A percentile compares a stretch with the other conserved stretches of the same genome.
These are phyloP conservation scores for Pontederia paniculata DNA, from an alignment of 176 grass and related monocot species.

Conservation along the genomic window DNA sequence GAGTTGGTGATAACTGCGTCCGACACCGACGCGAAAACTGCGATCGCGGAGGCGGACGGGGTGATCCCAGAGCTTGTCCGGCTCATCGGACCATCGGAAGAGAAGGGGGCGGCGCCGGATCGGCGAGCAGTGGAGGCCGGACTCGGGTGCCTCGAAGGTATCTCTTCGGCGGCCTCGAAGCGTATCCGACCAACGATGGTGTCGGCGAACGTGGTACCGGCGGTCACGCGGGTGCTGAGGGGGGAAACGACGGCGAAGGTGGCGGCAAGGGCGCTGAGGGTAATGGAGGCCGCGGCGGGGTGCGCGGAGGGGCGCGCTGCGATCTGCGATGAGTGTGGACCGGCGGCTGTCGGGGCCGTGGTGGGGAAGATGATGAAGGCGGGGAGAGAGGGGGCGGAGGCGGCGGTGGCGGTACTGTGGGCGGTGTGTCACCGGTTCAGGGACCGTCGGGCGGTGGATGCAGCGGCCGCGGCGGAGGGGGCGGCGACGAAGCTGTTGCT, in stretches of 20 bases:
- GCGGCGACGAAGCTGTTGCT: constrained; percentile 9
- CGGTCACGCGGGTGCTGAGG: constrained; percentile 30
- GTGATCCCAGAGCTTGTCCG: constrained; percentile 27
- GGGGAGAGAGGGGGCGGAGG: constrained; percentile 53
- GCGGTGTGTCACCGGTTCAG: constrained; percentile 57
- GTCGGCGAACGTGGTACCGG: constrained; percentile 38
- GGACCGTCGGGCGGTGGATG: constrained; percentile 59
- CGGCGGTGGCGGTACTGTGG: constrained; percentile 74
- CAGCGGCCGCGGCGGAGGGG: constrained; percentile 30
- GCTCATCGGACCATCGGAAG: constrained; percentile 50
- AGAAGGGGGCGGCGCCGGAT: constrained; percentile 35
- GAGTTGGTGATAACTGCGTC: constrained; percentile 34
- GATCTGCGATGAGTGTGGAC: constrained; percentile 45
- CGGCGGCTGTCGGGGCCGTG: constrained; percentile 27
- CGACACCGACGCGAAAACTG: constrained; percentile 8
- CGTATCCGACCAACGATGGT: constrained; percentile 44
- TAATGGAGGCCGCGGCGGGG: constrained; percentile 54
- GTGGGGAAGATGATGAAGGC: constrained; percentile 72
- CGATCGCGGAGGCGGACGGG: constrained; percentile 21
- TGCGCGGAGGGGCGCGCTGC: constrained; percentile 77
- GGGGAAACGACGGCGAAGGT: not conserved
- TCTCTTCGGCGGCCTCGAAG: constrained; percentile 19
- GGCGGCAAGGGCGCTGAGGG: constrained; percentile 25
- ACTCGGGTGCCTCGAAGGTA: constrained; percentile 34
- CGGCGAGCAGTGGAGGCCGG: constrained; percentile 33